Conservation (phyloP, 257 asterid genomes). For the Scutellaria galericulata region DNA sequence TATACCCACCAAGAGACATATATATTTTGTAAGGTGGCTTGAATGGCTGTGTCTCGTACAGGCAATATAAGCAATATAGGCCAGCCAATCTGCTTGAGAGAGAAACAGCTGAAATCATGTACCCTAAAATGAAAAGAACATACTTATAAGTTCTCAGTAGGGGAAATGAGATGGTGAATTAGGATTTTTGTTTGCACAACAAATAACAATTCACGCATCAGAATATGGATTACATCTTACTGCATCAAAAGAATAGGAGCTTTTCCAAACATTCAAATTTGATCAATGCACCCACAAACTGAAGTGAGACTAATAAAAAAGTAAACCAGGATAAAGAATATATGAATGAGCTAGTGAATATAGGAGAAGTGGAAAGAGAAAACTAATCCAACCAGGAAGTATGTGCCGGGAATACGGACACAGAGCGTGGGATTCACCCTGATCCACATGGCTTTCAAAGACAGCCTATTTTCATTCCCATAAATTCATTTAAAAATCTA, state of each 20-base stretch:
- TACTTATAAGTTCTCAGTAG: neutral
- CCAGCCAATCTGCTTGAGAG: conserved; percentile 76
- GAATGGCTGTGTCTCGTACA: conserved; percentile 79
- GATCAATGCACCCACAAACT: conserved; percentile 5
- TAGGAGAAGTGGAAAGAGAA: neutral
- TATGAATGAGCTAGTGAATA: neutral
- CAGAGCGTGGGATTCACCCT: neutral
- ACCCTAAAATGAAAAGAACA: conserved; percentile 52
- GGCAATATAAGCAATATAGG: conserved; percentile 78
- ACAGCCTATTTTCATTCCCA: neutral
- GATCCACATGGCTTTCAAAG: neutral
- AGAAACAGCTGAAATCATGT: conserved; percentile 56
- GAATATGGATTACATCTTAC: conserved; percentile 4
- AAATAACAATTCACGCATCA: conserved; percentile 23
- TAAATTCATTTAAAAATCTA: conserved; percentile 5
- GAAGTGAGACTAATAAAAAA: neutral
- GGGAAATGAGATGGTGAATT: conserved; percentile 9
- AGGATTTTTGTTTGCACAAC: conserved; percentile 9
- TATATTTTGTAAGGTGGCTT: conserved; percentile 80
- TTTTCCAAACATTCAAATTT: conserved; percentile 2
- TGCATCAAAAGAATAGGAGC: conserved; percentile 4
- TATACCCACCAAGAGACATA: conserved; percentile 62
- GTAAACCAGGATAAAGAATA: conserved; percentile 1
- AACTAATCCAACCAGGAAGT: neutral
- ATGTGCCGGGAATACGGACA: neutral